phyloP scores from a whole-genome alignment of 1,139 yeast species.

The Lodderomyces oxycetoniae region DNA sequence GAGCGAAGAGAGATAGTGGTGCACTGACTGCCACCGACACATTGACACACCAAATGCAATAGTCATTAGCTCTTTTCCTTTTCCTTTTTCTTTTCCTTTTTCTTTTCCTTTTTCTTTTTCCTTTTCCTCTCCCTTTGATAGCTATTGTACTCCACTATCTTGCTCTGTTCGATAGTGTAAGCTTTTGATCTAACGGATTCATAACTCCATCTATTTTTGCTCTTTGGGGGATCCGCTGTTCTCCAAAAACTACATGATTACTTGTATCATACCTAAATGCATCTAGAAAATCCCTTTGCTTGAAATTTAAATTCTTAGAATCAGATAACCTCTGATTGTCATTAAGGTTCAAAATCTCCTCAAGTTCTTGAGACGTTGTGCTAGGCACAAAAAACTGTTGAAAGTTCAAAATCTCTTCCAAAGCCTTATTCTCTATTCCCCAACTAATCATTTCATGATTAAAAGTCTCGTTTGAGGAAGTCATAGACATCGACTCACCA shows the following conservation, averaged over 20 bases:
- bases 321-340: not conserved
- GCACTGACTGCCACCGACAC: too few species aligned
- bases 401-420: constrained; percentile 14
- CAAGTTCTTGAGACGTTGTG: constrained; percentile 6
- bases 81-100: too few species aligned
- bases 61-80: too few species aligned
- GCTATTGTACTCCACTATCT: too few species aligned
- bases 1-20: too few species aligned
- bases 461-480: constrained; percentile 10
- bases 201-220: too few species aligned
- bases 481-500: constrained; percentile 3
- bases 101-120: too few species aligned
- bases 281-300: constrained; percentile 6
- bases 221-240: too few species aligned
- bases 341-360: constrained; percentile 6
- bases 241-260: constrained; percentile 10
- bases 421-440: constrained; percentile 11
- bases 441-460: constrained; percentile 13
- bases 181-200: too few species aligned
- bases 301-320: not conserved
- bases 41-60: too few species aligned
- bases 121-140: too few species aligned
- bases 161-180: too few species aligned
- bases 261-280: constrained; percentile 11
- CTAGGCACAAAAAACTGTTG: constrained; percentile 13